Percentiles rank a stretch among this genome's conserved stretches.
Evolutionary conservation across 2,329 filamentous ascomycete genomes (phyloP).

Genomic region (Trichoderma koningii): DNA sequence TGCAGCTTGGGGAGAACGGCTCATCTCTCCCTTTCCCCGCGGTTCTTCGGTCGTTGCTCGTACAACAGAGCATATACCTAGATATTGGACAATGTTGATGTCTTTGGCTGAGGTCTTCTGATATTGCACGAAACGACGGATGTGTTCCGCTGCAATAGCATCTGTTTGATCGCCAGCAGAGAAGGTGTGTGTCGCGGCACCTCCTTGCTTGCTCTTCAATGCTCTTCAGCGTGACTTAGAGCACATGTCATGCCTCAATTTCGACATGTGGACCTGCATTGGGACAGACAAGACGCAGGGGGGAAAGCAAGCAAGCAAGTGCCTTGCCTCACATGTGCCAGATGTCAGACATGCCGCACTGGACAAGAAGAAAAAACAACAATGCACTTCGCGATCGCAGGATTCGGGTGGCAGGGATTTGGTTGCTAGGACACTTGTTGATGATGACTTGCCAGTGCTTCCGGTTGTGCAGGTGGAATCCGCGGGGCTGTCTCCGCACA

Average conservation of each 20-base stretch:
- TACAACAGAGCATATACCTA: not conserved
- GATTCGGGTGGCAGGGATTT: constrained; percentile 2
- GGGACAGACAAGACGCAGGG: not conserved
- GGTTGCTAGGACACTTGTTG: not conserved
- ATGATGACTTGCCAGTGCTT: constrained; percentile 8
- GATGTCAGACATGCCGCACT: constrained; percentile 11
- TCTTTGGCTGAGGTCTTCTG: not conserved
- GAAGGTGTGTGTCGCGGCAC: not conserved
- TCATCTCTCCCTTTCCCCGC: not conserved
- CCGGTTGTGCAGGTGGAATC: not conserved
- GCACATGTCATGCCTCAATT: not conserved
- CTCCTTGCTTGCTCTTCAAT: constrained; percentile 12
- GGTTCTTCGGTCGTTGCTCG: not conserved
- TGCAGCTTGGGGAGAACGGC: constrained; percentile 9
- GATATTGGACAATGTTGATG: not conserved
- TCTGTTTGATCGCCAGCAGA: not conserved
- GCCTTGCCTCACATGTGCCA: constrained; percentile 15
- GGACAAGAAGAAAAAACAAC: constrained; percentile 8
- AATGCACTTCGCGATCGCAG: constrained; percentile 3
- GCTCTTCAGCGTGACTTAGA: too few relatives aligned
- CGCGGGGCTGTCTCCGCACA: constrained; percentile 22
- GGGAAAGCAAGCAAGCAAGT: not conserved
- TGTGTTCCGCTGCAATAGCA: constrained; percentile 13
- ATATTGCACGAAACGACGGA: not conserved
- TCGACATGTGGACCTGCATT: constrained; percentile 2